These are phyloP conservation scores for Aspergillus costaricaensis DNA, from an alignment of 2,329 filamentous ascomycete species.

Conservation along the genomic window DNA sequence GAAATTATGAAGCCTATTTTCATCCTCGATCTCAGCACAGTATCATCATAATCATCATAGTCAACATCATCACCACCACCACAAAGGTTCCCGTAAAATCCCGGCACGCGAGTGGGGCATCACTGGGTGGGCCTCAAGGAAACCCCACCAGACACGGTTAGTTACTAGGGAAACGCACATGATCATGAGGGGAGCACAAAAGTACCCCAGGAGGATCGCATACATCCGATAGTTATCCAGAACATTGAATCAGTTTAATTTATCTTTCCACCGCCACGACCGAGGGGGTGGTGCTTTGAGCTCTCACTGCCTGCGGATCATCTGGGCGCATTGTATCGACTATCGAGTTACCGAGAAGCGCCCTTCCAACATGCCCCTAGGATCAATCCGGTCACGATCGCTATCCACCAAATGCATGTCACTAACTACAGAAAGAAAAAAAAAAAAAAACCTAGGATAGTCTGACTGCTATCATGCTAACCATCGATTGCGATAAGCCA, in stretches of 20 bases:
- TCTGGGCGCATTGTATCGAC: not conserved
- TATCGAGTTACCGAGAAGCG: not conserved
- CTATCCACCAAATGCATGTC: not conserved
- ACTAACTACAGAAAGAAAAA: not conserved
- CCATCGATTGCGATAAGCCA: too few species aligned
- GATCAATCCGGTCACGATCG: too few species aligned
- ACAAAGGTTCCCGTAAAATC: conserved; percentile 19
- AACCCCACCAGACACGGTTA: conserved; percentile 15
- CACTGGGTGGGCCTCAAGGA: conserved; percentile 5
- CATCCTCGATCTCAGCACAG: not conserved
- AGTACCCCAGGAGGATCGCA: conserved; percentile 6
- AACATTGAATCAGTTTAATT: not conserved
- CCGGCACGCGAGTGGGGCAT: conserved; percentile 19
- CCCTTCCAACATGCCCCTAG: not conserved
- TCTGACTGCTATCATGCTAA: too few species aligned
- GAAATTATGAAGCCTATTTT: not conserved
- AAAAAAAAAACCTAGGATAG: too few species aligned
- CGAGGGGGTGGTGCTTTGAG: too few species aligned
- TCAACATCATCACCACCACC: not conserved
- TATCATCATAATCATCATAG: not conserved
- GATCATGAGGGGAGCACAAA: conserved; percentile 14
- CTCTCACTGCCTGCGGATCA: not conserved
- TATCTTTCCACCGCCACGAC: not conserved
- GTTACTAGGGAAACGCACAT: conserved; percentile 27
- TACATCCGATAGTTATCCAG: not conserved